These are phyloP conservation scores for Xylariaceae sp. DNA, from an alignment of 2,329 filamentous ascomycete species.

Conservation along the genomic window DNA sequence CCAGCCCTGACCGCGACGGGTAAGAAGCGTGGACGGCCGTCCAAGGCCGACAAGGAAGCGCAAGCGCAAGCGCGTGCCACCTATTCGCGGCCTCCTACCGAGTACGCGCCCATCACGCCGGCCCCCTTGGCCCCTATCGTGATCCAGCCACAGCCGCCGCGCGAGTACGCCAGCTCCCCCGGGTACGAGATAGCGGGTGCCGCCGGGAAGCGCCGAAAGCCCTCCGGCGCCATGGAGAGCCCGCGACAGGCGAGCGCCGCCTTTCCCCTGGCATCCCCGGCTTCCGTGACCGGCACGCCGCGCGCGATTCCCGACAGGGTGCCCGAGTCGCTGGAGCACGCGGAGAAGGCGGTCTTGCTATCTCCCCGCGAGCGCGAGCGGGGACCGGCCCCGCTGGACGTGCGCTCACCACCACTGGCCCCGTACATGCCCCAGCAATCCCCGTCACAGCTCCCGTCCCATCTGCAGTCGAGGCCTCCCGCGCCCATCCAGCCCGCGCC, in stretches of 20 bases:
- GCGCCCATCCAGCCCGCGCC: constrained; percentile 18
- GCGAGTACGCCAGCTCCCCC: constrained; percentile 25
- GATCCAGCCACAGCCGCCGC: constrained; percentile 13
- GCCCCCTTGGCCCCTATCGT: constrained; percentile 16
- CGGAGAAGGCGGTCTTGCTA: constrained; percentile 21
- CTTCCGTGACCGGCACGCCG: constrained; percentile 22
- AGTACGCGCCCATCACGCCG: constrained; percentile 25
- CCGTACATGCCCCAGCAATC: constrained; percentile 18
- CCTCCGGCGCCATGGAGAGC: constrained; percentile 18
- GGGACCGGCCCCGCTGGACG: constrained; percentile 15
- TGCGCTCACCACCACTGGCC: constrained; percentile 21
- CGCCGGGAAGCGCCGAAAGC: constrained; percentile 18
- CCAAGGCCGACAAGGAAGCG: constrained; percentile 35
- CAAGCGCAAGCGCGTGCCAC: constrained; percentile 25
- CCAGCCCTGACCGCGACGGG: constrained; percentile 19
- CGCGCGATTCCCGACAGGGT: constrained; percentile 23
- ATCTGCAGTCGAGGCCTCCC: constrained; percentile 17
- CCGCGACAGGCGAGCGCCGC: constrained; percentile 17
- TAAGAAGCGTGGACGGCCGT: constrained; percentile 39
- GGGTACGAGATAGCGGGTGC: constrained; percentile 24
- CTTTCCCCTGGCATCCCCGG: constrained; percentile 22
- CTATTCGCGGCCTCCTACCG: constrained; percentile 19
- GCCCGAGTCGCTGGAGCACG: constrained; percentile 22
- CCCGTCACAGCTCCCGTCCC: constrained; percentile 15
- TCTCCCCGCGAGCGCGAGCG: constrained; percentile 23